phyloP scores from a whole-genome alignment of 1,139 yeast species.

The Arxiozyma heterogenica region DNA sequence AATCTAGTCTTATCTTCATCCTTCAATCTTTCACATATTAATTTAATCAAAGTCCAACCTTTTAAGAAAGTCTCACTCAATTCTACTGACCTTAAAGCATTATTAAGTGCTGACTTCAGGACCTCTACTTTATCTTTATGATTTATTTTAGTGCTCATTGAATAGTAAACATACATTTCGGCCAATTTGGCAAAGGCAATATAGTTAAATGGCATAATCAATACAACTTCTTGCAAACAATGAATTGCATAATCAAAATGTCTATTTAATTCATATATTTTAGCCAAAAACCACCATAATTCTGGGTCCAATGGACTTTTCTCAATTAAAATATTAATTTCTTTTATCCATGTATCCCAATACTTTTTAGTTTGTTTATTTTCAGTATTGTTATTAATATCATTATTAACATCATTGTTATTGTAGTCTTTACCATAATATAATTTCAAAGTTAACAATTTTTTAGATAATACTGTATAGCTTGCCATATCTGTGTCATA shows the following conservation, averaged over 20 bases:
- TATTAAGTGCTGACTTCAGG: conserved; percentile 39
- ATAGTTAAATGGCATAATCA: conserved; percentile 65
- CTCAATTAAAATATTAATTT: conserved; percentile 20
- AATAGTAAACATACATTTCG: conserved; percentile 21
- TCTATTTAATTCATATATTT: conserved; percentile 50
- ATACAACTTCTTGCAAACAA: conserved; percentile 58
- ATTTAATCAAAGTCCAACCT: conserved; percentile 68
- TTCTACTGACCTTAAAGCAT: conserved; percentile 64
- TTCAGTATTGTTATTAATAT: background rate
- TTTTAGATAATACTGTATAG: conserved; percentile 23
- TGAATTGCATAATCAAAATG: conserved; percentile 59
- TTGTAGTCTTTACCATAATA: conserved; percentile 5
- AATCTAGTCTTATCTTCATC: conserved; percentile 21
- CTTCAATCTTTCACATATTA: conserved; percentile 32
- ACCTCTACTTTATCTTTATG: conserved; percentile 9
- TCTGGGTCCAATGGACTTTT: conserved; percentile 58
- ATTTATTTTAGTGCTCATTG: conserved; percentile 9
- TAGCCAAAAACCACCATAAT: conserved; percentile 70
- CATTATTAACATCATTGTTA: no score
- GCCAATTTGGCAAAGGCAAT: conserved; percentile 41
- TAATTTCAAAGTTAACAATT: conserved; percentile 18
- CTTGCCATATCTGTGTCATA: conserved; percentile 25
- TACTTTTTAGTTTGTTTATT: no score
- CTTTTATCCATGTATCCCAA: conserved; percentile 6
- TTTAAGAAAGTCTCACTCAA: conserved; percentile 58